phyloP scores from a whole-genome alignment of 2,329 filamentous ascomycete species.

The Neofusicoccum laricinum region DNA sequence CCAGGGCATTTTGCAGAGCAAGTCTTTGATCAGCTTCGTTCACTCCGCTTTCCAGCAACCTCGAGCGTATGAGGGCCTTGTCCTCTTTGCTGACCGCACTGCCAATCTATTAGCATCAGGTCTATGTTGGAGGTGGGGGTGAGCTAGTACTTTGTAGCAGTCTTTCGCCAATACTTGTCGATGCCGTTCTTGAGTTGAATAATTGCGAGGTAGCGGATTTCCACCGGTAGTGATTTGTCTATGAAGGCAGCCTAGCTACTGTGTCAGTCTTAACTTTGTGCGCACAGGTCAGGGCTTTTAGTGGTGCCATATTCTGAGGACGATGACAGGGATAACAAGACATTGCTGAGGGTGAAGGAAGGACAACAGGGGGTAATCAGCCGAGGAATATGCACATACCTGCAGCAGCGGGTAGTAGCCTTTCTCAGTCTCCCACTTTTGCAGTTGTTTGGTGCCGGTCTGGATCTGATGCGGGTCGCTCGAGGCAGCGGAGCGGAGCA shows the following conservation, averaged over 20 bases:
- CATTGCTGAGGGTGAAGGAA: neutral
- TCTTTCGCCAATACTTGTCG: constrained; percentile 88
- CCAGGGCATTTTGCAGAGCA: constrained; percentile 82
- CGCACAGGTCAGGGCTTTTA: neutral
- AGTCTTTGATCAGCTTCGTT: constrained; percentile 72
- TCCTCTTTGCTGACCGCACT: constrained; percentile 65
- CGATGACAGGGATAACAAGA: neutral
- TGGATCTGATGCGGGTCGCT: constrained; percentile 49
- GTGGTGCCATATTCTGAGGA: too few relatives aligned
- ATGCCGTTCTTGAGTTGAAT: constrained; percentile 97
- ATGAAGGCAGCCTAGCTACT: constrained; percentile 68
- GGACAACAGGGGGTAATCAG: neutral
- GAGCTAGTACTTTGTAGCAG: constrained; percentile 59
- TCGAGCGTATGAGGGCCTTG: constrained; percentile 71
- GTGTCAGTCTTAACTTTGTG: constrained; percentile 18
- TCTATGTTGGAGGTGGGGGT: neutral
- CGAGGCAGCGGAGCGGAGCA: constrained; percentile 48
- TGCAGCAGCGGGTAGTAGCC: constrained; percentile 50
- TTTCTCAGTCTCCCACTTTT: constrained; percentile 48
- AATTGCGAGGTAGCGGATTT: constrained; percentile 83
- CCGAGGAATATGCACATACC: constrained; percentile 20
- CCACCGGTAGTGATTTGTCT: constrained; percentile 70
- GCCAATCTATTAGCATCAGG: constrained; percentile 17
- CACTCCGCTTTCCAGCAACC: constrained; percentile 73
- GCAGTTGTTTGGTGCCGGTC: constrained; percentile 51